phyloP scores from a whole-genome alignment of 2,329 filamentous ascomycete genomes.

The Magnaporthiopsis incrustans region DNA sequence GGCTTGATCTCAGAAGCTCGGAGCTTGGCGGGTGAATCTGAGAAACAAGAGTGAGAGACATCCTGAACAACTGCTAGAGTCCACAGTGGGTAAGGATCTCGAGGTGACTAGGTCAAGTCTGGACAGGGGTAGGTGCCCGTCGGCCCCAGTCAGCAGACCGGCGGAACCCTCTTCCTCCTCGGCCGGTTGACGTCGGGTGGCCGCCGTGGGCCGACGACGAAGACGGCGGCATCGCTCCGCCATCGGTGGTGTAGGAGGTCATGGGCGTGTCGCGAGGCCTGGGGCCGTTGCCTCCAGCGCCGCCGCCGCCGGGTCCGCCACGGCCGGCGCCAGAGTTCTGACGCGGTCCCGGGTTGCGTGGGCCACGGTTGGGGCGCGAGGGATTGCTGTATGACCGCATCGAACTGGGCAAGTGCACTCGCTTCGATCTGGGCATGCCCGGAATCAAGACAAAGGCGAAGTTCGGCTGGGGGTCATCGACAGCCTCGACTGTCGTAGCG shows the following conservation, averaged over 20 bases:
- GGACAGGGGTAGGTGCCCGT: constrained; percentile 5
- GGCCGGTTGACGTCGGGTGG: constrained; percentile 1
- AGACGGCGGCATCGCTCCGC: not conserved
- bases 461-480: constrained; percentile 3
- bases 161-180: constrained; percentile 4
- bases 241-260: constrained; percentile 1
- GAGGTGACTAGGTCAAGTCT: not conserved
- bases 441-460: constrained; percentile 1
- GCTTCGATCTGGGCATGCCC: not conserved
- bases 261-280: constrained; percentile 2
- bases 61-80: not conserved
- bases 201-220: constrained; percentile 1
- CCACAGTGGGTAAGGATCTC: not conserved
- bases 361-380: not conserved
- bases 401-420: constrained; percentile 1
- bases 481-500: constrained; percentile 3
- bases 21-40: not conserved
- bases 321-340: not conserved
- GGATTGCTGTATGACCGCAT: constrained; percentile 6
- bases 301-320: not conserved
- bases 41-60: not conserved
- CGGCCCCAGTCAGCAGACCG: constrained; percentile 6
- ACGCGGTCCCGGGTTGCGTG: constrained; percentile 5
- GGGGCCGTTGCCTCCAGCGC: not conserved
- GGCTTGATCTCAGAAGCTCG: not conserved